Base-by-base conservation (phyloP, 2,329 filamentous ascomycete genomes). In the Stemphylium beticola region DNA sequence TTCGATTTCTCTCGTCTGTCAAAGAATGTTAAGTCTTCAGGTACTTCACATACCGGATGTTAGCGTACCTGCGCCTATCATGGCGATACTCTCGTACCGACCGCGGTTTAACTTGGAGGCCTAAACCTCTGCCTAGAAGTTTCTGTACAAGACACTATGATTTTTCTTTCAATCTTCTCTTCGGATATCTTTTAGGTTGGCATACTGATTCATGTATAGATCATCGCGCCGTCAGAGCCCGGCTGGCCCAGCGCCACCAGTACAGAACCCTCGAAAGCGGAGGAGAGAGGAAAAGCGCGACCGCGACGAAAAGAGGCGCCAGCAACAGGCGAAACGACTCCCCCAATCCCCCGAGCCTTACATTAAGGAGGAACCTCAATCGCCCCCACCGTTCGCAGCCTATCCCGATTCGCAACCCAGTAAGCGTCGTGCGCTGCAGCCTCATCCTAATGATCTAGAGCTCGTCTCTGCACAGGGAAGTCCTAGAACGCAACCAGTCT, bases 301-400 rank as follows among this genome's bases (percentile, higher is more conserved):
- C 64, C 70, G 66, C 61, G 66, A 64, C 50, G 64, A 69, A 44
- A 67, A 69, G 58, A 68, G 59, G 66, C 75, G 66, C 64, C 60
- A 68, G 26, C 77, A 76, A 55, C 73, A 71, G 54, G 55, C 73
- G 68, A 71, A 75, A 44, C 67, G 66, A 15, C 63, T 65, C 15
- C 57, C 63, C 31, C 67, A 58, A 20, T 76, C 73, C 12, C 74
- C 74, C 2, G 81, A 81, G 50, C 76, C 82, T 8, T 81, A 81
- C 59, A 85, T 88, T 68, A 88, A 87, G 67, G 81, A 84, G 61
- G 85, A 88, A 66, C 84, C 85, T 7, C 75, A 86, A 15, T 87
- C 85, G 11, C 85, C 85, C 17, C 83, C 83, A 37, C 82, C 83
- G 1, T 83, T 87, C 55, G 73, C 78, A 12, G 63, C 64, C 17